These are phyloP conservation scores for Thozetella sp. DNA, from an alignment of 495 filamentous ascomycete species.

Conservation along the genomic window DNA sequence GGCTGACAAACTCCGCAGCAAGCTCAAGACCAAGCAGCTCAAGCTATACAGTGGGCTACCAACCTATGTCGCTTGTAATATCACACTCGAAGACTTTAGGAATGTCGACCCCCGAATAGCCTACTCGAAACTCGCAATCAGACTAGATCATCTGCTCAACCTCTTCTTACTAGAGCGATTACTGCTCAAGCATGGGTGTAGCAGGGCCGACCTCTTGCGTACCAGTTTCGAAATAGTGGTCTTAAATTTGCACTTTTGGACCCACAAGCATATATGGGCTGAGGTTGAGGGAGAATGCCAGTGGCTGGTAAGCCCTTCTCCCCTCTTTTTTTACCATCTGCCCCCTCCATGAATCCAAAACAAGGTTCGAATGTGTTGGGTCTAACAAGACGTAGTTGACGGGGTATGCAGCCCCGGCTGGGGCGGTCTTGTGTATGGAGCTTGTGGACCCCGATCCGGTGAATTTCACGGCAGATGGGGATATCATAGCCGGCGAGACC, in stretches of 20 bases:
- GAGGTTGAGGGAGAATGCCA: not conserved
- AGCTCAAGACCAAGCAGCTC: not conserved
- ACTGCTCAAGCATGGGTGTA: not conserved
- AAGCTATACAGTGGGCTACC: not conserved
- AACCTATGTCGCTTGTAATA: not conserved
- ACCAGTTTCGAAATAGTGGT: not conserved
- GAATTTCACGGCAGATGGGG: not conserved
- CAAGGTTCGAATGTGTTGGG: not conserved
- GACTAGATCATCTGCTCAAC: not conserved
- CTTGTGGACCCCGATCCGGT: not conserved
- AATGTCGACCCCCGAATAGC: not conserved
- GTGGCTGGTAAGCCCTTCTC: not conserved
- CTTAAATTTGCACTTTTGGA: not conserved
- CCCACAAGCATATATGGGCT: not conserved
- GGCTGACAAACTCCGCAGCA: not conserved
- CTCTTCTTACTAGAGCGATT: not conserved
- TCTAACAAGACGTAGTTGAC: not conserved
- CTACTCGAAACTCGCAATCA: not conserved
- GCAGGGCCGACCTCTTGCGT: not conserved
- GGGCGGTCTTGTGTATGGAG: not conserved
- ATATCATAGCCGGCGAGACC: not conserved
- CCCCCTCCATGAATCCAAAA: not conserved
- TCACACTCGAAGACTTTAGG: not conserved
- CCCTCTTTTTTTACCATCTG: not conserved
- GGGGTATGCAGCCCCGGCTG: not conserved